Conservation (phyloP, 1,139 yeast species). For the Eremothecium cymbalariae region DNA sequence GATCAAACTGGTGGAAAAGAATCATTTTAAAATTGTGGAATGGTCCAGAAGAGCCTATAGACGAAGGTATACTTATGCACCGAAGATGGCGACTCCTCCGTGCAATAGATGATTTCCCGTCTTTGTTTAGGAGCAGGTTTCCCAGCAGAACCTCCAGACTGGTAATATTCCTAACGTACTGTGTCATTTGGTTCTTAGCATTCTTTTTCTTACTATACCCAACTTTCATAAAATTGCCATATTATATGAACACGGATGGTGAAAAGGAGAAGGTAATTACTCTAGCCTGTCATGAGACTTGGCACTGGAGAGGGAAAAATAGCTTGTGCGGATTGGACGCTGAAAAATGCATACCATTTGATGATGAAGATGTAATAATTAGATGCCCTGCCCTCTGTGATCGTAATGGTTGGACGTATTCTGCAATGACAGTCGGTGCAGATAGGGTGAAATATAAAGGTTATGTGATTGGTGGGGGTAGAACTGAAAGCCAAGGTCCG, state of each 20-base stretch:
- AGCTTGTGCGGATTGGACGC: conserved; percentile 72
- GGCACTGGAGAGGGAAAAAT: conserved; percentile 63
- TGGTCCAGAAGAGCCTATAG: conserved; percentile 46
- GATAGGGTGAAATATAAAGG: conserved; percentile 61
- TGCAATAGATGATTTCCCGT: conserved; percentile 41
- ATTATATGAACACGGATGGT: conserved; percentile 17
- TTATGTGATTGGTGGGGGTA: conserved; percentile 67
- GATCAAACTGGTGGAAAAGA: conserved; percentile 6
- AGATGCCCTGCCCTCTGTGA: conserved; percentile 89
- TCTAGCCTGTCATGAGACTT: conserved; percentile 43
- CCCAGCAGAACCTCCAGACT: conserved; percentile 29
- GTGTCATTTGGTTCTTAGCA: conserved; percentile 28
- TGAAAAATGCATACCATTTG: conserved; percentile 43
- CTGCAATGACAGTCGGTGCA: conserved; percentile 69
- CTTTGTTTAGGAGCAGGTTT: conserved; percentile 29
- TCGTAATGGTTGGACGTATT: conserved; percentile 66
- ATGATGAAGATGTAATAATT: conserved; percentile 44
- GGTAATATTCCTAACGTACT: conserved; percentile 35
- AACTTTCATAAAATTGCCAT: conserved; percentile 25
- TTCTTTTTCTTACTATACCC: conserved; percentile 23
- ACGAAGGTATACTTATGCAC: conserved; percentile 39
- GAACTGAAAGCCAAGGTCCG: conserved; percentile 15
- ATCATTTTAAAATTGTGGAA: conserved; percentile 34
- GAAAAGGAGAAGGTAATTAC: conserved; percentile 26
- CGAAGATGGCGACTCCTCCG: conserved; percentile 20